phyloP scores from a whole-genome alignment of 192 early-diverging fungal genomes.

The Coemansia guatemalensis region DNA sequence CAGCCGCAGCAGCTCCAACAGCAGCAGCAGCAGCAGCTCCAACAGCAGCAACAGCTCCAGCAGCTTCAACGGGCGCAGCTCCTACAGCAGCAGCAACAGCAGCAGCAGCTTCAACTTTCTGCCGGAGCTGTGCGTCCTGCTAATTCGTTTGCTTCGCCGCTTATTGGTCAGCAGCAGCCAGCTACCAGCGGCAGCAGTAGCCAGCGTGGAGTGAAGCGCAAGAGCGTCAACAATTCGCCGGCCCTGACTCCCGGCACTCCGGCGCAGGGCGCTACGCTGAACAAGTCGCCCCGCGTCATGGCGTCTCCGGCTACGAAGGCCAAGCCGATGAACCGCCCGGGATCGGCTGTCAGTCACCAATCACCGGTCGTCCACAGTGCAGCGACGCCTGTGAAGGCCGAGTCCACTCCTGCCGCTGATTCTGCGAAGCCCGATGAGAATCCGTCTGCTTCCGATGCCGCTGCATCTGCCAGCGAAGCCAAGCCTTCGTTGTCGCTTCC shows the following conservation, averaged over 20 bases:
- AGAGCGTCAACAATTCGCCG: conserved; percentile 48
- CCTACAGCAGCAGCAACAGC: conserved; percentile 10
- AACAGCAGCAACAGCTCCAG: conserved; percentile 4
- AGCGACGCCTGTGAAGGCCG: not conserved
- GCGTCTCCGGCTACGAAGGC: conserved; percentile 11
- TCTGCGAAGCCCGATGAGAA: conserved; percentile 2
- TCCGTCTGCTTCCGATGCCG: not conserved
- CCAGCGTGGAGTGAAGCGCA: conserved; percentile 47
- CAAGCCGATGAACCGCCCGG: conserved; percentile 15
- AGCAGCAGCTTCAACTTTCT: not conserved
- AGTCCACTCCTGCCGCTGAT: not conserved
- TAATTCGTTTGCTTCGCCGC: conserved; percentile 26
- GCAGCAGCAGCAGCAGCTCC: conserved; percentile 24
- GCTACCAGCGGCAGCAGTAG: not conserved
- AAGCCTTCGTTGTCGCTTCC: not conserved
- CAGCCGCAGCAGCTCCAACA: conserved; percentile 12
- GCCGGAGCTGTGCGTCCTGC: conserved; percentile 14
- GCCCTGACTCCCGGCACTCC: conserved; percentile 9
- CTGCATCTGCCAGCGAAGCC: not conserved
- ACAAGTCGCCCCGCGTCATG: conserved; percentile 42
- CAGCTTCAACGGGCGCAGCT: conserved; percentile 14
- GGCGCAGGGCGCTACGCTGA: conserved; percentile 7
- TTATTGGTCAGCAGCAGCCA: conserved; percentile 15
- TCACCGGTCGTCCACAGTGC: not conserved
- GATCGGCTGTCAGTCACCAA: conserved; percentile 15